Conservation (phyloP, 177 flowering plant species). For the Telopea speciosissima region DNA sequence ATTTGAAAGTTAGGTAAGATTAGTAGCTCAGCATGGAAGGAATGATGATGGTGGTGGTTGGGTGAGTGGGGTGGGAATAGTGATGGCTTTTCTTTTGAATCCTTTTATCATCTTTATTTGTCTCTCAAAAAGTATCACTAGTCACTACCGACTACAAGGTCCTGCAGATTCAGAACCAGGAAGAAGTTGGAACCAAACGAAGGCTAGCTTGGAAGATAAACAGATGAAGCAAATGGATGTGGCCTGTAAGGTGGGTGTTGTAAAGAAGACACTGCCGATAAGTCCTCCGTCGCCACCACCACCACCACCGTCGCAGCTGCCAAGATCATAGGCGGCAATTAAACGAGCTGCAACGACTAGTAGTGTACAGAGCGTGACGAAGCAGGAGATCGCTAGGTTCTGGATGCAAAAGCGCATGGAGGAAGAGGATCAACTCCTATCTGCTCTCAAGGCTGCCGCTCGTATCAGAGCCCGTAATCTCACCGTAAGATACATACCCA, state of each 20-base stretch:
- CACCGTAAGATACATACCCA: slow-evolving; percentile 30
- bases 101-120: neutral
- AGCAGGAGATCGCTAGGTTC: slow-evolving; percentile 57
- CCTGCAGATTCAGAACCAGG: neutral
- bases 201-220: neutral
- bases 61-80: no score
- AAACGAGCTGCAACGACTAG: neutral
- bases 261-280: slow-evolving; percentile 7
- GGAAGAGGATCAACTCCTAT: slow-evolving; percentile 72
- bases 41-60: no score
- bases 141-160: no score
- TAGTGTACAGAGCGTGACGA: slow-evolving; percentile 43
- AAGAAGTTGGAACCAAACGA: neutral
- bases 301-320: slow-evolving; percentile 29
- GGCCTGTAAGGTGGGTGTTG: slow-evolving; percentile 5
- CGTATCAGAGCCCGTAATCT: slow-evolving; percentile 55
- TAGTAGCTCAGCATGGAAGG: slow-evolving; percentile 20
- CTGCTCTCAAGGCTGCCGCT: slow-evolving; percentile 84
- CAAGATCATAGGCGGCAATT: slow-evolving; percentile 7
- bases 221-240: slow-evolving; percentile 25
- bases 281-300: slow-evolving; percentile 23
- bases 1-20: slow-evolving; percentile 47
- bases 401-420: slow-evolving; percentile 60
- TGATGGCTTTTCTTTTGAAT: neutral
- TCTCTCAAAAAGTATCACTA: neutral